These are phyloP conservation scores for Lyophyllum semitale DNA, from an alignment of 768 basidiomycete genomes.

Conservation along the genomic window DNA sequence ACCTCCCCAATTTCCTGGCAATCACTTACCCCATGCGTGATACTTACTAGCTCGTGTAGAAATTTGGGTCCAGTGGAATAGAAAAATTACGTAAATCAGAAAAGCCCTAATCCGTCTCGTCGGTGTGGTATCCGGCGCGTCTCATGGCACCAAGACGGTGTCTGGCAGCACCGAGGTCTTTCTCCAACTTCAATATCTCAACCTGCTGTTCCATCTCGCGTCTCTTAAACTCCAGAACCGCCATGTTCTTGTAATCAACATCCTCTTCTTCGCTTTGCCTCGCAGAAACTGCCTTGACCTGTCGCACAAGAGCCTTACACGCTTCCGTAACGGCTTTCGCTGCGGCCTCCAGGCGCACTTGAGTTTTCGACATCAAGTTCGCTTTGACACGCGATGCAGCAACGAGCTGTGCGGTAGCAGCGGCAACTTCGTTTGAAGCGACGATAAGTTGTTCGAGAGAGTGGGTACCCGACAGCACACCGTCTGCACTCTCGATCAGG, in stretches of 20 bases:
- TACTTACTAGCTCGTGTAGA: conserved; percentile 26
- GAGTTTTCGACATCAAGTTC: conserved; percentile 97
- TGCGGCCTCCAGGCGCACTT: conserved; percentile 92
- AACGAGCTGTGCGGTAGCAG: conserved; percentile 95
- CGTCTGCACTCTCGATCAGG: conserved; percentile 97
- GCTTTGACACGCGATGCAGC: conserved; percentile 98
- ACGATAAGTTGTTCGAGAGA: conserved; percentile 98
- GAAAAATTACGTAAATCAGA: conserved; percentile 16
- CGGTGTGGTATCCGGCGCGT: conserved; percentile 86
- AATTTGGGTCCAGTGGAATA: conserved; percentile 6
- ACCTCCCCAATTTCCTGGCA: not conserved
- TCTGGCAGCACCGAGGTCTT: conserved; percentile 87
- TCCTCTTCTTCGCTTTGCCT: conserved; percentile 79
- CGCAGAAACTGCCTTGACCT: conserved; percentile 94
- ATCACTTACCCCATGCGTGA: conserved; percentile 1
- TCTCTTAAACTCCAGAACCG: conserved; percentile 92
- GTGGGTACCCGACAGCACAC: conserved; percentile 94
- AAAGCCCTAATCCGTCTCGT: conserved; percentile 64
- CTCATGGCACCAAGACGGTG: conserved; percentile 84
- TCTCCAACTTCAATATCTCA: conserved; percentile 95
- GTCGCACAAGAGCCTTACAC: conserved; percentile 92
- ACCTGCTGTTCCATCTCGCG: conserved; percentile 99
- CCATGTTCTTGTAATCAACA: conserved; percentile 91
- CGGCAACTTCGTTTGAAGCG: conserved; percentile 98
- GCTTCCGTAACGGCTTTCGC: conserved; percentile 98